phyloP scores from a whole-genome alignment of 495 filamentous ascomycete genomes.

The Talaromyces stipitatus region DNA sequence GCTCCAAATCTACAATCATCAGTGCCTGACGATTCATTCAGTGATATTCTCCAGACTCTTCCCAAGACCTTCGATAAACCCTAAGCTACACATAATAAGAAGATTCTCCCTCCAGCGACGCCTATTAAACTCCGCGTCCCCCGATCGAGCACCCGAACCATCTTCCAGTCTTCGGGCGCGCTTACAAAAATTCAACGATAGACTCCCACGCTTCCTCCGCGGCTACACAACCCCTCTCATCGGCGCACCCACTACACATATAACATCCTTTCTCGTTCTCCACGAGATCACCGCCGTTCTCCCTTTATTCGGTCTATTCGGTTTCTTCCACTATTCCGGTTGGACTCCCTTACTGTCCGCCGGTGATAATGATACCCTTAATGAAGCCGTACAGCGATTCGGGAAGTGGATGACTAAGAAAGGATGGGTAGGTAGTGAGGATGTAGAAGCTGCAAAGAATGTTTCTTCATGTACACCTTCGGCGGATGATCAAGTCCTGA shows the following conservation, averaged over 20 bases:
- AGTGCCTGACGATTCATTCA: neutral
- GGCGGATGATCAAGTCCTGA: neutral
- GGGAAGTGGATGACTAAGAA: slow-evolving; percentile 52
- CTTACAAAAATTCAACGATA: slow-evolving; percentile 51
- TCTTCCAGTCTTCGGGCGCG: slow-evolving; percentile 34
- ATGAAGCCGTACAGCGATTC: slow-evolving; percentile 48
- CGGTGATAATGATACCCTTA: slow-evolving; percentile 37
- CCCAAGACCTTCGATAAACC: neutral
- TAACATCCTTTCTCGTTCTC: slow-evolving; percentile 78
- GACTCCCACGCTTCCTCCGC: slow-evolving; percentile 53
- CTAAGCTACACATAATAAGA: neutral
- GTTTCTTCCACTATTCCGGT: slow-evolving; percentile 65
- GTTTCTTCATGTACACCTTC: slow-evolving; percentile 16
- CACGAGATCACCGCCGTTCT: slow-evolving; percentile 87
- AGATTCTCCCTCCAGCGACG: slow-evolving; percentile 13
- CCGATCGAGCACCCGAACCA: slow-evolving; percentile 10
- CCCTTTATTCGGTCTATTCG: slow-evolving; percentile 68
- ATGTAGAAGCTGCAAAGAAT: slow-evolving; percentile 25
- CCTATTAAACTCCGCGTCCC: slow-evolving; percentile 21
- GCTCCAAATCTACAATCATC: neutral
- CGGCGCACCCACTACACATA: slow-evolving; percentile 70
- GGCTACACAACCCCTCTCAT: slow-evolving; percentile 60
- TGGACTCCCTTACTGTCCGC: slow-evolving; percentile 51
- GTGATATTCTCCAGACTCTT: neutral
- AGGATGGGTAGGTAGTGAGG: slow-evolving; percentile 50